Base-by-base conservation (phyloP, 768 basidiomycete species). In the Megacollybia marginata region DNA sequence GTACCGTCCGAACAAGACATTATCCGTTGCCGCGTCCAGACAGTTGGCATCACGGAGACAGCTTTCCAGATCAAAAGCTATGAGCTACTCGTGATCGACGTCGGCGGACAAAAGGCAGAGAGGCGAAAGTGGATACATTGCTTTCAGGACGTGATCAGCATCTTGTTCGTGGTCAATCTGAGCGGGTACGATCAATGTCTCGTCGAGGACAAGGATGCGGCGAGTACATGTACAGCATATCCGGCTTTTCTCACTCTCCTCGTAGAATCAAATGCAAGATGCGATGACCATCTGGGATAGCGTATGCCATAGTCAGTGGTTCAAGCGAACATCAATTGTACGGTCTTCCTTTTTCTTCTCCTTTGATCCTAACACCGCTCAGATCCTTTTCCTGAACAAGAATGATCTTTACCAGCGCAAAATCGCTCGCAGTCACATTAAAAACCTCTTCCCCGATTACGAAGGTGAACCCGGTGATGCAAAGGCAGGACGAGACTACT, bases 241-340 rank as follows among this genome's bases (percentile, higher is more conserved):
- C 83, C 19, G 10, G 18, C 28, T 53, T 45, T 33, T 1, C 16
- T 49, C 51, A 13, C 23, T 0, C 31, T 44, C n/a, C 20, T 33
- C 31, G 7, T 59, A 93, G 87, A 97, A 97, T 62, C 93, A 95
- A 83, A 95, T 97, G 92, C 89, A 94, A 71, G 93, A 97, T 55
- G 91, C 93, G 1, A 88, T 97, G 83, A 91, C 90, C 15, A 91
- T 96, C 45, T 96, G 93, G 86, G 93, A 96, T 58, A 92, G 91
- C 38, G 94, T 96, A 76, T 94, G 92, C 68, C 92, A 95, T 64
- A 93, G 91, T 9, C 92, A 94, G 56, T 96, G 92, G 92, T 96
- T 96, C 70, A 88, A 89, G 66, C 80, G 87, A 55, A 94, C 92
- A 0, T 92, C 91, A 9, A 91, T 96, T 48, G 92, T 92, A 55